A percentile compares a stretch with the other conserved stretches of the same genome.
Evolutionary conservation across 1,284 basidiomycete species (phyloP).

Genomic region (Apiotrichum sp.): DNA sequence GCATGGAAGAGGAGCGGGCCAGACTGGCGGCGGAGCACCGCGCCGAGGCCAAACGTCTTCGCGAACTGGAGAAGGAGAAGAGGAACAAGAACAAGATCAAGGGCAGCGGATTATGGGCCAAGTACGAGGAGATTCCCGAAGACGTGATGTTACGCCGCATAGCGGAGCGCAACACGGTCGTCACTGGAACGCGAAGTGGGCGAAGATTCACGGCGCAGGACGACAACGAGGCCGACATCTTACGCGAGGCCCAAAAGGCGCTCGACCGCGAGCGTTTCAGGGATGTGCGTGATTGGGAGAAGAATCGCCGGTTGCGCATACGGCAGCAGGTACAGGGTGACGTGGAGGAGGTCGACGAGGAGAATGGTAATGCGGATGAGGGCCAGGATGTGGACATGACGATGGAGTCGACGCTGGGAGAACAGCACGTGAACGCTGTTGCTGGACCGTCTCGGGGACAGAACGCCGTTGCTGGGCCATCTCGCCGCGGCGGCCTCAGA

Average conservation of each 20-base stretch:
- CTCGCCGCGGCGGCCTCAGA: too few species aligned
- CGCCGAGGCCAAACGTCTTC: constrained; percentile 5
- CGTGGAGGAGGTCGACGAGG: too few species aligned
- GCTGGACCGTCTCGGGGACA: too few species aligned
- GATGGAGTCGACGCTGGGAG: too few species aligned
- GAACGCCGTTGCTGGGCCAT: too few species aligned
- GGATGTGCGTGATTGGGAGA: not conserved
- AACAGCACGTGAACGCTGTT: too few species aligned
- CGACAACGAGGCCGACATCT: not conserved
- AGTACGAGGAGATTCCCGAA: constrained; percentile 30
- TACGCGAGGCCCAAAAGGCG: not conserved
- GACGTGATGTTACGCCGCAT: constrained; percentile 26
- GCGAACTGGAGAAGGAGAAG: constrained; percentile 25
- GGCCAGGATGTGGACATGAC: too few species aligned
- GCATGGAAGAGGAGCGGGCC: not conserved
- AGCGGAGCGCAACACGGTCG: constrained; percentile 21
- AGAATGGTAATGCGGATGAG: too few species aligned
- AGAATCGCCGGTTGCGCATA: too few species aligned
- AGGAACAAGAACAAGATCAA: constrained; percentile 29
- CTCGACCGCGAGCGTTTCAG: not conserved
- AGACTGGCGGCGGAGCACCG: not conserved
- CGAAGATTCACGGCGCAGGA: not conserved
- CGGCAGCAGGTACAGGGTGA: too few species aligned
- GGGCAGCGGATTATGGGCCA: constrained; percentile 34
- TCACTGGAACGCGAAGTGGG: constrained; percentile 36